Evolutionary conservation across 1,284 basidiomycete genomes (phyloP), one percentile per base, ranked within the genome.

Genomic region (Coniferiporia weirii): DNA sequence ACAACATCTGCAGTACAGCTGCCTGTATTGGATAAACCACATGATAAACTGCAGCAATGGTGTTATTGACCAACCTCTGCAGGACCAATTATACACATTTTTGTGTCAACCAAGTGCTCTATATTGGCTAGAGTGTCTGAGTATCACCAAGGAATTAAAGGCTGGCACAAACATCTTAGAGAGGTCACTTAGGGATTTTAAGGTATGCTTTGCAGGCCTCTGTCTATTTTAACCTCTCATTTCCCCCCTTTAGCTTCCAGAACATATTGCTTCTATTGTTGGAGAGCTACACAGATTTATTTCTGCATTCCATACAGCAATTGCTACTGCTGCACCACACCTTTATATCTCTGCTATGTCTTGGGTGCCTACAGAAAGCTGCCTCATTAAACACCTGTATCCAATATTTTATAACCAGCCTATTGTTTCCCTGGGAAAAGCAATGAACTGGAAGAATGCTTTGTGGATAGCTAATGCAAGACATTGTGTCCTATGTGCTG

Each of bases 91-190:
- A 10, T 17, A 20, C 20, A 20, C 20, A n/a, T n/a, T n/a, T n/a
- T n/a, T n/a, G n/a, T 51, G 6, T 51, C 7, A 10, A 19, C 36
- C n/a, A 9, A 6, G 17, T 10, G 36, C 35, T 34, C 38, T 36
- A 12, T 35, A 54, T 34, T 54, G 52, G 52, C 13, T 54, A 4
- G 52, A 54, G 38, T 32, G 13, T 7, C n/a, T 54, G n/a, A 54
- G 52, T 43, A 7, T 54, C 38, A 54, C 20, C n/a, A n/a, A n/a
- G n/a, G n/a, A n/a, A n/a, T n/a, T n/a, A n/a, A n/a, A n/a, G n/a
- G n/a, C n/a, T n/a, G n/a, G n/a, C n/a, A n/a, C n/a, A n/a, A n/a
- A n/a, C n/a, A n/a, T n/a, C n/a, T n/a, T n/a, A n/a, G n/a, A n/a
- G n/a, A n/a, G n/a, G n/a, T n/a, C n/a, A n/a, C n/a, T n/a, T n/a